phyloP scores from a whole-genome alignment of 176 grass and related monocot genomes.

The Rhipidocladum racemiflorum region DNA sequence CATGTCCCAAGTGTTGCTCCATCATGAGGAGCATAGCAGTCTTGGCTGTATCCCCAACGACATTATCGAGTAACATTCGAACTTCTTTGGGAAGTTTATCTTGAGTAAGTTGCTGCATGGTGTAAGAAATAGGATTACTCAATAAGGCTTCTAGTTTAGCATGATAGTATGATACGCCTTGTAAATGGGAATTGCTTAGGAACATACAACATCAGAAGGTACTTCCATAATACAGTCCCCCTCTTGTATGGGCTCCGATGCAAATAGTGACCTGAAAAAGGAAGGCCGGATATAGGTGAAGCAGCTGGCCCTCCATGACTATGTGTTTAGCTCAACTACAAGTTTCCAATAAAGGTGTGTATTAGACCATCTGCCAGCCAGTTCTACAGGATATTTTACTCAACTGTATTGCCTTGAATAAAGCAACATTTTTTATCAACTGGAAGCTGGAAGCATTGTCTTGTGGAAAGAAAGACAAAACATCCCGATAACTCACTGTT shows the following conservation, averaged over 20 bases:
- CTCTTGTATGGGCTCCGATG: constrained; percentile 27
- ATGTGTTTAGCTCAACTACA: not conserved
- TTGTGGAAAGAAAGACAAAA: not conserved
- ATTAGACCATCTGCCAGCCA: not conserved
- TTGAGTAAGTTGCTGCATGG: constrained; percentile 47
- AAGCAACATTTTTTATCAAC: not conserved
- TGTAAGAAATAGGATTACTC: constrained; percentile 1
- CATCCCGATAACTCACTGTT: not conserved
- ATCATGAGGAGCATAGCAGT: constrained; percentile 49
- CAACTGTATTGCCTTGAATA: not conserved
- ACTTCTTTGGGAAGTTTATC: constrained; percentile 41
- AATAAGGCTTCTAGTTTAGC: not conserved
- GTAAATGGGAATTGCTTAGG: not conserved
- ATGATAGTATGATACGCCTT: not conserved
- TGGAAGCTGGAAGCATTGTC: not conserved
- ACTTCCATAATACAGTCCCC: constrained; percentile 57
- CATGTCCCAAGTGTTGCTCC: constrained; percentile 41
- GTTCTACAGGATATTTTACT: not conserved
- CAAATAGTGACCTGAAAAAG: constrained; percentile 48
- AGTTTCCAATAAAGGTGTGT: not conserved
- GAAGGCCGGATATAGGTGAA: not conserved
- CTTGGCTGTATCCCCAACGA: constrained; percentile 23
- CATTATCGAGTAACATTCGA: not conserved
- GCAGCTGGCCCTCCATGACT: not conserved
- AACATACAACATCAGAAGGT: constrained; percentile 43